Evolutionary conservation across 2,329 filamentous ascomycete species (phyloP).

Genomic region (Fusarium falciforme): DNA sequence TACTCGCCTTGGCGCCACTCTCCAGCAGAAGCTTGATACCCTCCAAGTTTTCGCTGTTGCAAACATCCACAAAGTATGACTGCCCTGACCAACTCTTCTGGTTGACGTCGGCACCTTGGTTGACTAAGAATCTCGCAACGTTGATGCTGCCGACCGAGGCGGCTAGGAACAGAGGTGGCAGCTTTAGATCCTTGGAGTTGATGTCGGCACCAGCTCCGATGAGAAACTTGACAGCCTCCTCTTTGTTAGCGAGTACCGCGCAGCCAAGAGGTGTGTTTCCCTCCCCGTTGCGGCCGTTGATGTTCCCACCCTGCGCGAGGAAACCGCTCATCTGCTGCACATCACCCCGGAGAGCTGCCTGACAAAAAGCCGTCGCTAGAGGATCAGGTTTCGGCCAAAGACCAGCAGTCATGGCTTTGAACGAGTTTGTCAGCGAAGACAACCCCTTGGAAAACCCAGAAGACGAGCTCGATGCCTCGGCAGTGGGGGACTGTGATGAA

Average conservation of each 20-base stretch:
- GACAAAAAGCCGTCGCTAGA: constrained; percentile 51
- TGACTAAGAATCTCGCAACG: constrained; percentile 44
- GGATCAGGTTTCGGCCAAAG: constrained; percentile 52
- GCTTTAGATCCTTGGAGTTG: constrained; percentile 38
- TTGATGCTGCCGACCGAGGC: constrained; percentile 45
- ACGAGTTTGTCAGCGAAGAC: constrained; percentile 48
- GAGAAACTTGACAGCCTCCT: constrained; percentile 48
- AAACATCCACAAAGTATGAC: constrained; percentile 46
- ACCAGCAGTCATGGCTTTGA: constrained; percentile 50
- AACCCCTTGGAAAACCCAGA: constrained; percentile 37
- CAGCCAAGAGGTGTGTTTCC: constrained; percentile 50
- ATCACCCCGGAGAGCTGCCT: constrained; percentile 49
- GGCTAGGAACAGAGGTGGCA: constrained; percentile 50
- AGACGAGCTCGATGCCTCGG: constrained; percentile 5
- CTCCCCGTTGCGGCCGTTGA: constrained; percentile 51
- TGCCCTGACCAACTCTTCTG: constrained; percentile 45
- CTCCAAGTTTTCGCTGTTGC: constrained; percentile 38
- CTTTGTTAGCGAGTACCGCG: constrained; percentile 48
- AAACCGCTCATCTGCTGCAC: constrained; percentile 48
- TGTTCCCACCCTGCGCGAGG: constrained; percentile 49
- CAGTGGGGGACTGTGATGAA: constrained; percentile 10
- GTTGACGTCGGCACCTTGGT: constrained; percentile 46
- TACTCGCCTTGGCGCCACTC: constrained; percentile 46
- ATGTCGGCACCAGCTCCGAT: constrained; percentile 47
- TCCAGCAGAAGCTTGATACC: constrained; percentile 47